Percentiles rank a stretch among this genome's conserved stretches.
These are phyloP conservation scores for Rosa hybrid DNA, from an alignment of 331 rosid species.

Conservation along the genomic window DNA sequence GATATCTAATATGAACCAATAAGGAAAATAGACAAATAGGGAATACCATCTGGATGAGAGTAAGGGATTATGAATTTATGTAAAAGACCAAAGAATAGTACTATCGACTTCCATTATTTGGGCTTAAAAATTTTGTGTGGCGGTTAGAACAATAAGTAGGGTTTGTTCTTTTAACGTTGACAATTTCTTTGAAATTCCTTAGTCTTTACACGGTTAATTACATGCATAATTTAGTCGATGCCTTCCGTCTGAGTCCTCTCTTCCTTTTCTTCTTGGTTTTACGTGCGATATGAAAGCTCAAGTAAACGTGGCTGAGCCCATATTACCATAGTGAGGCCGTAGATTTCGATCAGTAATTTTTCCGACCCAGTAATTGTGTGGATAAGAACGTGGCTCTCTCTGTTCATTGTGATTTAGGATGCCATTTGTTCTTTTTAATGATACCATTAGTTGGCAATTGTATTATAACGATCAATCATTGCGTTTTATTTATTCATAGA, in stretches of 20 bases:
- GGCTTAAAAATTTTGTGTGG: not conserved
- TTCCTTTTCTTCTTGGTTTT: not conserved
- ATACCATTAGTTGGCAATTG: not conserved
- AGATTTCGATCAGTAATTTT: not conserved
- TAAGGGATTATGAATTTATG: not conserved
- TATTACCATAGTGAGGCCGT: not conserved
- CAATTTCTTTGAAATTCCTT: not conserved
- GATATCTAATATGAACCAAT: constrained; percentile 14
- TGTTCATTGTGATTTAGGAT: not conserved
- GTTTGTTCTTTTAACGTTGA: not conserved
- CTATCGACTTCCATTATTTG: not conserved
- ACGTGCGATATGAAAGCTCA: not conserved
- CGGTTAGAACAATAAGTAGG: constrained; percentile 3
- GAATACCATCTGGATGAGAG: not conserved
- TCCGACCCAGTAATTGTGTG: not conserved
- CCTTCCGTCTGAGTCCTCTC: not conserved
- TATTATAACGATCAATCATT: not conserved
- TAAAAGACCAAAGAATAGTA: not conserved
- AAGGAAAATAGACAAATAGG: not conserved
- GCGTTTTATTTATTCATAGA: not conserved
- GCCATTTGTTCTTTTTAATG: not conserved
- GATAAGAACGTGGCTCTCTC: not conserved
- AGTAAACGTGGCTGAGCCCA: not conserved
- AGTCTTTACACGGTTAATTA: not conserved
- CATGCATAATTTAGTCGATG: constrained; percentile 9